These are phyloP conservation scores for Colletotrichum navitas DNA, from an alignment of 2,329 filamentous ascomycete genomes.

Conservation along the genomic window DNA sequence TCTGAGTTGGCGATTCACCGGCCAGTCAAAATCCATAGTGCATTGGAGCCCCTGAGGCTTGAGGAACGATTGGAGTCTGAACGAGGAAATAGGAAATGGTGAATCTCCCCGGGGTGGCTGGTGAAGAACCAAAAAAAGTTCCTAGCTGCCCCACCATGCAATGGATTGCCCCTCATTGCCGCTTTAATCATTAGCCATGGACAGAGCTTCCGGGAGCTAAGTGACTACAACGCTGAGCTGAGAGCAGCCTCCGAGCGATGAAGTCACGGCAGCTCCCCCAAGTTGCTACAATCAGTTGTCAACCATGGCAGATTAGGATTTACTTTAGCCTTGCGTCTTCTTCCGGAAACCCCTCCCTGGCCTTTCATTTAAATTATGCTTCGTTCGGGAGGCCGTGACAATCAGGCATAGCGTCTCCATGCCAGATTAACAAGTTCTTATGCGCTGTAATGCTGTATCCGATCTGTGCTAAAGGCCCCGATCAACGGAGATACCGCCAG, in stretches of 20 bases:
- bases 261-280: slow-evolving; percentile 32
- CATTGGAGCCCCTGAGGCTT: slow-evolving; percentile 3
- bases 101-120: slow-evolving; percentile 34
- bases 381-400: neutral
- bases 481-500: slow-evolving; percentile 40
- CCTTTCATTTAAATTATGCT: slow-evolving; percentile 2
- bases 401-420: slow-evolving; percentile 14
- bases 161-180: slow-evolving; percentile 73
- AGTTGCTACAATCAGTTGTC: slow-evolving; percentile 16
- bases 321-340: slow-evolving; percentile 29
- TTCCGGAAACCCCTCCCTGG: neutral
- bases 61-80: neutral
- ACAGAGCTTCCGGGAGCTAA: slow-evolving; percentile 36
- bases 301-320: neutral
- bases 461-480: slow-evolving; percentile 26
- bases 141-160: slow-evolving; percentile 70
- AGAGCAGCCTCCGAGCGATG: slow-evolving; percentile 22
- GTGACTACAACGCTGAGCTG: slow-evolving; percentile 30
- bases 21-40: slow-evolving; percentile 32
- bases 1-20: slow-evolving; percentile 32
- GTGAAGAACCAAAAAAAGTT: slow-evolving; percentile 42
- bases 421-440: slow-evolving; percentile 18
- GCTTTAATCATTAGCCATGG: slow-evolving; percentile 64
- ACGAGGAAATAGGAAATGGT: slow-evolving; percentile 30
- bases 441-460: slow-evolving; percentile 19